Evolutionary conservation across 208 protist genomes (phyloP), one percentile per base, ranked within the genome.

Genomic region (Leishmania turanica): DNA sequence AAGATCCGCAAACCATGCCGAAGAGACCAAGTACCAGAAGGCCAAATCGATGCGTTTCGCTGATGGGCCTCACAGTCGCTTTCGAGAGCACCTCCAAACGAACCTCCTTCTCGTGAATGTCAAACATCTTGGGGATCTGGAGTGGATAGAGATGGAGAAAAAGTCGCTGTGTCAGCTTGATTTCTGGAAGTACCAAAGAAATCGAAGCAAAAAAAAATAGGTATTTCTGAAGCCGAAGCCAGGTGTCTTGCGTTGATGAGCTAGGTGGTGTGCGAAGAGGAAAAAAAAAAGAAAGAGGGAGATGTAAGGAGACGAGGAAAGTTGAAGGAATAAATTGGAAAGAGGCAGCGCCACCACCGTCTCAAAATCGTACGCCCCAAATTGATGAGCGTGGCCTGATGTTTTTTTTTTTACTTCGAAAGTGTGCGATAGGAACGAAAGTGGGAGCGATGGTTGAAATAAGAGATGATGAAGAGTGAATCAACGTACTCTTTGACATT

Each of bases 1-100:
- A 83, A 19, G 91, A 95, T n/a, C 86, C 84, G 65, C 82, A 90
- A 60, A 91, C 85, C 77, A 89, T 84, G 21, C 81, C 86, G 68
- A 93, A 91, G 24, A 79, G 49, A n/a, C 78, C 88, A 21, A 83
- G 75, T 31, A 87, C 83, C 69, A 94, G 71, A 21, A 92, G 80
- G 27, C 45, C 78, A 73, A 92, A 94, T 37, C 91, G 88, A 34
- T 69, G 73, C n/a, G 83, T 76, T 72, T 92, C 91, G 72, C 68
- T 91, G 73, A 92, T 81, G 27, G 54, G 75, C 49, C 84, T 82
- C 49, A 77, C n/a, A 27, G 42, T 40, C 4, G 74, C 47, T 17
- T 80, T 84, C 9, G 81, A 71, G 0, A 84, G 45, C 58, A 42
- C 42, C 65, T 49, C 66, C 47, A 84, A 27, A 56, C 37, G 81